Evolutionary conservation across 371 early-diverging fungal species (phyloP).

Genomic region (Mortierella sp.): DNA sequence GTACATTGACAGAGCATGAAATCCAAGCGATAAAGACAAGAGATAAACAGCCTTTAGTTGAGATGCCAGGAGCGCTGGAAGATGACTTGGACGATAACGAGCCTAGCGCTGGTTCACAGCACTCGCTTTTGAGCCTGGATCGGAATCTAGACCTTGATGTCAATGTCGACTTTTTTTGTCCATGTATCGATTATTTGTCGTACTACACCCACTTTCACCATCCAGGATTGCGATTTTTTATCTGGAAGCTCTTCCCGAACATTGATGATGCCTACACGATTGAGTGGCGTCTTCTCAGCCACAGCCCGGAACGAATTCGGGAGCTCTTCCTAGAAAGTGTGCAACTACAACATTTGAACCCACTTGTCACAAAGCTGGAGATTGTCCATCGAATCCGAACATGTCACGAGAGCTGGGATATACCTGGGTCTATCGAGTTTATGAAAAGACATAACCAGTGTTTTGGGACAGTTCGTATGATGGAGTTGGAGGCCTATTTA

Average conservation of each 20-base stretch:
- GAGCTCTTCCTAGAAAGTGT: conserved; percentile 44
- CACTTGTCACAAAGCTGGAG: conserved; percentile 21
- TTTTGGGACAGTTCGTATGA: conserved; percentile 41
- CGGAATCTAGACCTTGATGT: conserved; percentile 21
- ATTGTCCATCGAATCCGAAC: conserved; percentile 31
- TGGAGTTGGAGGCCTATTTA: conserved; percentile 40
- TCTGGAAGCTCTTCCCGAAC: conserved; percentile 42
- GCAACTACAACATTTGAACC: conserved; percentile 36
- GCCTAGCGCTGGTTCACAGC: background rate
- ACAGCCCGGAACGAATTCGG: conserved; percentile 37
- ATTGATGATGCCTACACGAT: conserved; percentile 28
- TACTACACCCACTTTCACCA: conserved; percentile 41
- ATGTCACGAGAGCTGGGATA: conserved; percentile 41
- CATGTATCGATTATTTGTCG: conserved; percentile 44
- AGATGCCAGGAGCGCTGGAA: background rate
- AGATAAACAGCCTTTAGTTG: background rate
- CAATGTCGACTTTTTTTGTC: conserved; percentile 21
- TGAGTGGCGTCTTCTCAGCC: conserved; percentile 35
- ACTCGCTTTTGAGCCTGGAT: conserved; percentile 17
- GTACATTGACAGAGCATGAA: conserved; percentile 14
- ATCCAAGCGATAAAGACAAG: background rate
- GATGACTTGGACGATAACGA: background rate
- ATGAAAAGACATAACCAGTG: conserved; percentile 34
- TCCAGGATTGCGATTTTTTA: conserved; percentile 35
- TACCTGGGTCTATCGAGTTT: conserved; percentile 38